A percentile compares a stretch with the other conserved stretches of the same genome.
Conservation (phyloP, 2,329 filamentous ascomycete species). For the Diaporthe sp. region DNA sequence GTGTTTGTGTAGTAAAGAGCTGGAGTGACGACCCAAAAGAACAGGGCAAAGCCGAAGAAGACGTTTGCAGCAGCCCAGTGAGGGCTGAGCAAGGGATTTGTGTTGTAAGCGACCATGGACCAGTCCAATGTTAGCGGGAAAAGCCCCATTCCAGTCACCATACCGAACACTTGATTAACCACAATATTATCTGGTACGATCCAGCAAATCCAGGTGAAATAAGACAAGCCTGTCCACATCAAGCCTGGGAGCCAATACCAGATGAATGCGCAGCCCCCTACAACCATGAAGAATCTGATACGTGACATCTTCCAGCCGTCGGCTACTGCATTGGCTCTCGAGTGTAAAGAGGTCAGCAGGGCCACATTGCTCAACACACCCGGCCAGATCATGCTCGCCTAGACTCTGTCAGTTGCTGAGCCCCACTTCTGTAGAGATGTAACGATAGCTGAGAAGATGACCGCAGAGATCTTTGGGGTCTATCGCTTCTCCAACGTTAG, state of each 20-base stretch:
- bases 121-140: conserved; percentile 78
- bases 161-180: conserved; percentile 77
- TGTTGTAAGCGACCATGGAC: conserved; percentile 60
- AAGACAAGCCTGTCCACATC: conserved; percentile 73
- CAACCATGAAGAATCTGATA: conserved; percentile 54
- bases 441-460: too few species aligned
- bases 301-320: conserved; percentile 56
- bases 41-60: conserved; percentile 56
- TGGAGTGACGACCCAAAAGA: conserved; percentile 63
- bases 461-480: background rate
- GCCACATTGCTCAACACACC: conserved; percentile 54
- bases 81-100: conserved; percentile 56
- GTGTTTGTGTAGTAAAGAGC: conserved; percentile 63
- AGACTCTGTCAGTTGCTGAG: background rate
- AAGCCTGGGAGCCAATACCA: conserved; percentile 76
- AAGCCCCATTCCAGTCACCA: conserved; percentile 71
- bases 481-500: background rate
- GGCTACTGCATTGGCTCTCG: conserved; percentile 52
- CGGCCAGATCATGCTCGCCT: conserved; percentile 56
- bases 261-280: conserved; percentile 58
- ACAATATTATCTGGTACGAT: conserved; percentile 72
- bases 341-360: conserved; percentile 55
- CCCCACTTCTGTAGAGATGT: background rate
- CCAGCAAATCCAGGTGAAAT: conserved; percentile 74
- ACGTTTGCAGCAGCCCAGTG: conserved; percentile 64